Percentiles rank a stretch among this genome's conserved stretches.
Evolutionary conservation across 768 basidiomycete species (phyloP).

Genomic region (Crepidotus variabilis): DNA sequence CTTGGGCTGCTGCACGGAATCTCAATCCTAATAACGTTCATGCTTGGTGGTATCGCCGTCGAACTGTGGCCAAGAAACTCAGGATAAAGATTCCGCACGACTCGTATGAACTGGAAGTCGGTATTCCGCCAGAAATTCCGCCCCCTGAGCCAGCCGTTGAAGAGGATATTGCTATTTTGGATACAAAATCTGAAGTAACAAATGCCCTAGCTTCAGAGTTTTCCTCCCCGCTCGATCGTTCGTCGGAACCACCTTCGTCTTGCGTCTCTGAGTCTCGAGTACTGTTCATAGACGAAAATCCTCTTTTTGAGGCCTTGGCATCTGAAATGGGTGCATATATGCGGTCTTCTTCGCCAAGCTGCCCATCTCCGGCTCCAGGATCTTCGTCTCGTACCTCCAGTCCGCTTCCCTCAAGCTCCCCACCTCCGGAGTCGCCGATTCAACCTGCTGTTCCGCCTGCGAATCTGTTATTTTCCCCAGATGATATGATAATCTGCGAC

Average conservation of each 20-base stretch:
- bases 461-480: background rate
- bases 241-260: background rate
- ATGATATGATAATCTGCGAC: background rate
- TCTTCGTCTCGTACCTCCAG: background rate
- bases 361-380: background rate
- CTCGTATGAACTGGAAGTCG: slow-evolving; percentile 35
- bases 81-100: slow-evolving; percentile 24
- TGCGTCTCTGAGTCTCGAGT: background rate
- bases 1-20: slow-evolving; percentile 36
- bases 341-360: background rate
- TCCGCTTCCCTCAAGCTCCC: slow-evolving; percentile 15
- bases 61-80: slow-evolving; percentile 23
- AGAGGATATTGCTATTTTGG: too few species aligned
- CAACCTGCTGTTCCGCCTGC: background rate
- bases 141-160: slow-evolving; percentile 5
- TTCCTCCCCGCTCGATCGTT: background rate
- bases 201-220: background rate
- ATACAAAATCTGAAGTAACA: background rate
- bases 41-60: slow-evolving; percentile 35
- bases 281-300: background rate
- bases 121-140: slow-evolving; percentile 25
- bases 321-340: slow-evolving; percentile 10
- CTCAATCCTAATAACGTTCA: slow-evolving; percentile 30
- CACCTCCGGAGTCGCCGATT: background rate
- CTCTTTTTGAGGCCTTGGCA: slow-evolving; percentile 1